Conservation (phyloP, 75 land plant species). For the Azolla pinnata region DNA sequence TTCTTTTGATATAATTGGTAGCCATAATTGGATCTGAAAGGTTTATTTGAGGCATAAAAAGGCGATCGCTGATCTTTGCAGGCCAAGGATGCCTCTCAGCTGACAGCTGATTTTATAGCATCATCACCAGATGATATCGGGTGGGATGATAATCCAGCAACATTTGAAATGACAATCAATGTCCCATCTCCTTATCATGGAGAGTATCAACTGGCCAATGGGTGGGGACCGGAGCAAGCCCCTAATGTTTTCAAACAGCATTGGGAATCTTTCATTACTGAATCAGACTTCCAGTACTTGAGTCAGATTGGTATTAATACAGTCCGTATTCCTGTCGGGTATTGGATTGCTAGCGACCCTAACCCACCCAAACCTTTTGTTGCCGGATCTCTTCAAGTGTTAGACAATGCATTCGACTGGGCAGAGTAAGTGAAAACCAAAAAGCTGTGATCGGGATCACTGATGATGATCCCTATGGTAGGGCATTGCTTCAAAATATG, state of each 20-base stretch:
- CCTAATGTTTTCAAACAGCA: constrained; percentile 49
- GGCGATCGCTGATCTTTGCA: no score
- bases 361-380: constrained; percentile 71
- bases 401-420: constrained; percentile 77
- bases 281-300: constrained; percentile 48
- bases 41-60: no score
- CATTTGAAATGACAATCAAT: constrained; percentile 58
- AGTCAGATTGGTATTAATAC: constrained; percentile 54
- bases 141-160: constrained; percentile 74
- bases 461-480: no score
- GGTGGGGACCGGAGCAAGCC: constrained; percentile 54
- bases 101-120: constrained; percentile 43
- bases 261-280: constrained; percentile 47
- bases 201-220: constrained; percentile 85
- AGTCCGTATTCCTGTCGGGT: constrained; percentile 82
- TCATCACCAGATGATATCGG: constrained; percentile 44
- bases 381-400: constrained; percentile 56
- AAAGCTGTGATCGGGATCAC: no score
- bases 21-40: no score
- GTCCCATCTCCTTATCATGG: constrained; percentile 53
- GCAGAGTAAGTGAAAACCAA: constrained; percentile 55
- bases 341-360: constrained; percentile 85
- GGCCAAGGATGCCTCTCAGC: constrained; percentile 44
- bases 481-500: no score
- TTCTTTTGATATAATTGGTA: no score